A percentile compares a stretch with the other conserved stretches of the same genome.
Conservation (phyloP, 306 rosid genomes). For the Pterocarpus santalinus region DNA sequence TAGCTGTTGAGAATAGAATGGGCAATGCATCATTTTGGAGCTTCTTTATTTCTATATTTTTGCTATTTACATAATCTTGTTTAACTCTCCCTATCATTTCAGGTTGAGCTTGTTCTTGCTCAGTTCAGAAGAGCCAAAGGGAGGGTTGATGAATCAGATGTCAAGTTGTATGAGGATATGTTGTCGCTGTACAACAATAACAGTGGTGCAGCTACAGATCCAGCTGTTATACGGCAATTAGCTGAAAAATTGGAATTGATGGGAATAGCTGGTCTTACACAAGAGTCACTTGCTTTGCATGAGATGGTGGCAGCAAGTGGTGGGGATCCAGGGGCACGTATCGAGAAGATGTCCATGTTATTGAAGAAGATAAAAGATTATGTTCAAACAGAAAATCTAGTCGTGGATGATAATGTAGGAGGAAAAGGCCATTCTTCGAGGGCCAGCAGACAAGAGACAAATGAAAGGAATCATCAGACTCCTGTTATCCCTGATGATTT, state of each 20-base stretch:
- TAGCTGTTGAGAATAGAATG: constrained; percentile 29
- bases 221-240: constrained; percentile 67
- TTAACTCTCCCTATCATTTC: constrained; percentile 44
- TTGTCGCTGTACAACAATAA: constrained; percentile 61
- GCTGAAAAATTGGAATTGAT: constrained; percentile 82
- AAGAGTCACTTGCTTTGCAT: constrained; percentile 91
- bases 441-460: constrained; percentile 58
- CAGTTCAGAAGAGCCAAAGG: constrained; percentile 97
- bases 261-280: constrained; percentile 83
- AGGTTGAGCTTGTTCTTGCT: constrained; percentile 96
- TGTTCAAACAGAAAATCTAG: constrained; percentile 81
- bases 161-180: constrained; percentile 77
- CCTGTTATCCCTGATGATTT: constrained; percentile 88
- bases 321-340: constrained; percentile 90
- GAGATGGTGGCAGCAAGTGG: constrained; percentile 83
- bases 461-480: constrained; percentile 62
- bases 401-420: constrained; percentile 55
- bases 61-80: constrained; percentile 32
- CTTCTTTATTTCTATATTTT: constrained; percentile 19
- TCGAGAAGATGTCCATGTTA: constrained; percentile 87
- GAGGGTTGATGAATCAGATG: constrained; percentile 76
- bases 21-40: constrained; percentile 10
- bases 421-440: constrained; percentile 59
- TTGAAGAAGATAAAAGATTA: constrained; percentile 85
- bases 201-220: constrained; percentile 65